Conservation (phyloP, 1,139 yeast species). For the Kurtzmaniella quercitrusa region DNA sequence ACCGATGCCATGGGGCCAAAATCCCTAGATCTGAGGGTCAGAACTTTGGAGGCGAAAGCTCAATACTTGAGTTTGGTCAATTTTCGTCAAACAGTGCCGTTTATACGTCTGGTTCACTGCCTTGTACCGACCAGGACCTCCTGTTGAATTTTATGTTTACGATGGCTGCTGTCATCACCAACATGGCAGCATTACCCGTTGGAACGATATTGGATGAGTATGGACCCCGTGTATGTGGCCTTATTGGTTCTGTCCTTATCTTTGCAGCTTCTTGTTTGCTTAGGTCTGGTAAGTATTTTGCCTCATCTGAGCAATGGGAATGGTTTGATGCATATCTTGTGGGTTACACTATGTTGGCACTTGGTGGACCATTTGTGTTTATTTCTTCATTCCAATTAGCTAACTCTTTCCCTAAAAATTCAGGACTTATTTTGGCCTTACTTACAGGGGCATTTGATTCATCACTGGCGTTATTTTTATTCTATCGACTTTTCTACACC, state of each 20-base stretch:
- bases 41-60: not conserved
- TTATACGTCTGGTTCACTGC: constrained; percentile 16
- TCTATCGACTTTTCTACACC: constrained; percentile 63
- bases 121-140: constrained; percentile 40
- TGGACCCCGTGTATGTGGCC: constrained; percentile 44
- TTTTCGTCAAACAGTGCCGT: constrained; percentile 7
- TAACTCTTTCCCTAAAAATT: constrained; percentile 64
- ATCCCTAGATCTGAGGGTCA: not conserved
- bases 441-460: constrained; percentile 79
- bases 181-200: constrained; percentile 39
- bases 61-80: constrained; percentile 10
- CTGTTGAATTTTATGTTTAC: constrained; percentile 45
- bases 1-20: constrained; percentile 20
- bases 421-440: constrained; percentile 68
- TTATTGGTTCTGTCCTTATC: constrained; percentile 36
- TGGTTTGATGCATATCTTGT: constrained; percentile 54
- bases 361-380: constrained; percentile 81
- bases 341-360: constrained; percentile 67
- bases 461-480: constrained; percentile 66
- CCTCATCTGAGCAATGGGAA: constrained; percentile 11
- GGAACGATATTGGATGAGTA: constrained; percentile 38
- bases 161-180: constrained; percentile 42
- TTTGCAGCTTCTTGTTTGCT: constrained; percentile 36
- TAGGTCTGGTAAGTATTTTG: constrained; percentile 22
- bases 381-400: constrained; percentile 79